Base-by-base conservation (phyloP, 2,329 filamentous ascomycete species). In the Botryotinia calthae region DNA sequence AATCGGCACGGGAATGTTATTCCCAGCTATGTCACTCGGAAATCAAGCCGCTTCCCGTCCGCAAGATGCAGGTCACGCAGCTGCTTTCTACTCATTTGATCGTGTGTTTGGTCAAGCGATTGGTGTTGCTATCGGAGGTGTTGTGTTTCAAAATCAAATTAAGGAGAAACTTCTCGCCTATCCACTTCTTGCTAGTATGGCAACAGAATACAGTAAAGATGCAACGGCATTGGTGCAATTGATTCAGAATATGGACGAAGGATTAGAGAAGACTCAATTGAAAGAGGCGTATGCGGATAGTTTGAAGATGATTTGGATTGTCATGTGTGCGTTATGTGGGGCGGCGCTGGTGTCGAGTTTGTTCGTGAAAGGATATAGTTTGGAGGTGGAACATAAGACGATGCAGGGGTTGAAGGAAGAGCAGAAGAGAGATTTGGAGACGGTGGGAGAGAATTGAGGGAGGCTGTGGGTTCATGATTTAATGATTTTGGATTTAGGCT, bases 71-170 rank as follows among this genome's bases (percentile, higher is more conserved):
- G 86, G 88, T 1, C 88, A 88, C 74, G 87, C 88, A 0, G 86
- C 87, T 0, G 89, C 87, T 18, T 87, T 93, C 83, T 91, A 90
- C 81, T 87, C 86, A 70, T 93, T 93, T 83, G 86, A 90, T 77
- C 86, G 89, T 22, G 86, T 87, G 1, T 85, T 92, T 37, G 91
- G 91, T 0, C 89, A 92, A 79, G 85, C 87, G 0, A 81, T 92
- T 16, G 90, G 90, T 37, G 88, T 93, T 4, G 89, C 90, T 2
- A 84, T 92, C 69, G 88, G 89, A 2, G 90, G 91, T 5, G 89
- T 90, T 46, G 86, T 91, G 70, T 93, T 93, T 82, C 90, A 93
- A 80, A 93, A 92, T 76, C 84, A 85, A 72, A 77, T 81, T 54
- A 78, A 77, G 58, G 61, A 75, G 37, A 80, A 80, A 66, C 69